phyloP scores from a whole-genome alignment of 768 basidiomycete genomes.

The Serendipita sp. region DNA sequence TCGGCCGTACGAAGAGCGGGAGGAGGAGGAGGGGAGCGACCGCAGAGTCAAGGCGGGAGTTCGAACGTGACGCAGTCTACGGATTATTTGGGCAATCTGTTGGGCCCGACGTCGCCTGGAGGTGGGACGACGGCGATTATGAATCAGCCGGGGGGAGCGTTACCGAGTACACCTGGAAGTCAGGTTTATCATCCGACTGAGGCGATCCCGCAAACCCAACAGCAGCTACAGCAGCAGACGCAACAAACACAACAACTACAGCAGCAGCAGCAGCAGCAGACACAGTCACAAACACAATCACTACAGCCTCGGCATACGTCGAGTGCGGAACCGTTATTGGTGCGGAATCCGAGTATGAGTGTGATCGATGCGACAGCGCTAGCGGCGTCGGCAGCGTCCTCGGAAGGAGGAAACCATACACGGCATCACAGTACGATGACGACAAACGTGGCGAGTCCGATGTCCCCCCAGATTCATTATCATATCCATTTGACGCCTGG shows the following conservation, averaged over 20 bases:
- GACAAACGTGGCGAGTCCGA: not conserved
- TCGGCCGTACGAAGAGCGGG: not conserved
- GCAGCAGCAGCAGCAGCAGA: no score
- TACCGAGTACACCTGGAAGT: no score
- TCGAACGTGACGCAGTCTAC: not conserved
- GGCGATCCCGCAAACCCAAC: no score
- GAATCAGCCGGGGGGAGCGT: no score
- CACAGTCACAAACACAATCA: no score
- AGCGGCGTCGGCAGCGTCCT: not conserved
- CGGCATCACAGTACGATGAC: not conserved
- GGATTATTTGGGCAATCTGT: not conserved
- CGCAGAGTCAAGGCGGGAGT: not conserved
- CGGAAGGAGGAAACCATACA: not conserved
- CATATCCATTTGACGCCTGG: not conserved
- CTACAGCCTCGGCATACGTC: no score
- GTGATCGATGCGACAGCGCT: no score
- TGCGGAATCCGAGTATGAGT: no score
- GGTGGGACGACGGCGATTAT: not conserved
- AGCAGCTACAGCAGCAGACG: no score
- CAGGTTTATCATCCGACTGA: no score
- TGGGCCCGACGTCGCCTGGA: not conserved
- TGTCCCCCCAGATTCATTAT: not conserved
- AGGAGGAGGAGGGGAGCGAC: not conserved
- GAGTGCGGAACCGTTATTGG: no score
- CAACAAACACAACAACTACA: no score